Conservation (phyloP, 129 eudicot species). For the Artemisia argyi region DNA sequence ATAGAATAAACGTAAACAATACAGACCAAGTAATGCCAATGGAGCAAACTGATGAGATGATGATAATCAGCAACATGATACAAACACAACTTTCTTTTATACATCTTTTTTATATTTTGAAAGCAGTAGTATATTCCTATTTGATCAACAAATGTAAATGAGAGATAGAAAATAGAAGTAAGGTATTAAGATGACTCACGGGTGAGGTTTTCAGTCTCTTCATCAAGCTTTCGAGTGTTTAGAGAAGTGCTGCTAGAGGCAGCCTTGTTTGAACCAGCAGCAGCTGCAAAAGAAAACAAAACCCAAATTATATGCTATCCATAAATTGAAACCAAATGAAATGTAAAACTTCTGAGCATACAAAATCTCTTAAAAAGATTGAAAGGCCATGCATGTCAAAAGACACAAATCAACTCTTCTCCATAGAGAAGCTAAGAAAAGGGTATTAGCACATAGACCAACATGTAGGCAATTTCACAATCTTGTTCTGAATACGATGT, state of each 20-base stretch:
- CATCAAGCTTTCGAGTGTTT: constrained; percentile 91
- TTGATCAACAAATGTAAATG: not conserved
- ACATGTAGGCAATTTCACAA: not conserved
- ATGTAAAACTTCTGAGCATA: not conserved
- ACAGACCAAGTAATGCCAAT: too few species aligned
- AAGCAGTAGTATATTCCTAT: not conserved
- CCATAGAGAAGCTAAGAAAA: not conserved
- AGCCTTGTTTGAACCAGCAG: constrained; percentile 80
- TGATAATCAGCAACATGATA: too few species aligned
- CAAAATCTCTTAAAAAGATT: not conserved
- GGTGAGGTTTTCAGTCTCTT: constrained; percentile 76
- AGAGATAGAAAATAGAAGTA: not conserved
- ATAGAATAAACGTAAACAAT: too few species aligned
- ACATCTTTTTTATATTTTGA: not conserved
- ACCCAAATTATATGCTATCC: not conserved
- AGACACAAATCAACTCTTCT: not conserved
- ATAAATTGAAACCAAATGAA: not conserved
- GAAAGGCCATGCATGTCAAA: constrained; percentile 4
- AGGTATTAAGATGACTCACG: constrained; percentile 53
- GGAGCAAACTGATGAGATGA: too few species aligned
- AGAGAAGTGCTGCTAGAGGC: constrained; percentile 85
- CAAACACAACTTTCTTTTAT: too few species aligned
- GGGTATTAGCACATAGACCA: not conserved
- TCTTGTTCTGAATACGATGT: not conserved
- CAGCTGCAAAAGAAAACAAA: constrained; percentile 41